A percentile compares a stretch with the other conserved stretches of the same genome.
phyloP scores from a whole-genome alignment of 306 rosid genomes.

The Sicyos edulis region DNA sequence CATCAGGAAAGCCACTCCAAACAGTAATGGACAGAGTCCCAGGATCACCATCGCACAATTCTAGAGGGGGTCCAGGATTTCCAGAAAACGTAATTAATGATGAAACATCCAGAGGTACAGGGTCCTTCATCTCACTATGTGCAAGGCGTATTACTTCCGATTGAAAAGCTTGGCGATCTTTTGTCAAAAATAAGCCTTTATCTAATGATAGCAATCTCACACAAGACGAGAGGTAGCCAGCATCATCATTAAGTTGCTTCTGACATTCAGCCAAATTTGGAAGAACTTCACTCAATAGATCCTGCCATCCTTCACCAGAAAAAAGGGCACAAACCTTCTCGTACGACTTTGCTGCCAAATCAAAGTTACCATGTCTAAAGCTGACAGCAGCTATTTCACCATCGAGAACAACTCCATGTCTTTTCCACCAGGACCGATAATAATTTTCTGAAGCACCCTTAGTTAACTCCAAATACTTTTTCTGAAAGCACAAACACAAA shows the following conservation, averaged over 20 bases:
- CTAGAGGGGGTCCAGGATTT: conserved; percentile 87
- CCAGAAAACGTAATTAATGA: conserved; percentile 92
- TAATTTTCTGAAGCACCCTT: conserved; percentile 96
- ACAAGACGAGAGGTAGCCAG: conserved; percentile 93
- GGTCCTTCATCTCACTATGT: conserved; percentile 94
- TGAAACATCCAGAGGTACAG: conserved; percentile 90
- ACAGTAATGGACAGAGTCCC: conserved; percentile 77
- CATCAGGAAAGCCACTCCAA: conserved; percentile 98
- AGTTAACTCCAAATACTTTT: conserved; percentile 84
- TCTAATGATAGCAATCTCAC: conserved; percentile 95
- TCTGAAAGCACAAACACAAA: conserved; percentile 42
- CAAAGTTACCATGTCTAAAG: conserved; percentile 73
- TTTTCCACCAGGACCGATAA: conserved; percentile 95
- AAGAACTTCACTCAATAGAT: conserved; percentile 84
- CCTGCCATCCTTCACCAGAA: conserved; percentile 97
- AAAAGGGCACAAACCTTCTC: conserved; percentile 97
- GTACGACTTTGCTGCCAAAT: conserved; percentile 94
- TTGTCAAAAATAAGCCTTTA: conserved; percentile 68
- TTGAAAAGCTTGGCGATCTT: conserved; percentile 90
- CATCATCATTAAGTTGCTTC: conserved; percentile 83
- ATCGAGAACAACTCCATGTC: conserved; percentile 87
- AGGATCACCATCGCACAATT: conserved; percentile 87
- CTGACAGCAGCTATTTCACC: conserved; percentile 92
- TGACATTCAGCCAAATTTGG: conserved; percentile 96
- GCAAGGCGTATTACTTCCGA: conserved; percentile 81